Evolutionary conservation across 2,329 filamentous ascomycete genomes (phyloP).

Genomic region (Chalaropsis thielavioides): DNA sequence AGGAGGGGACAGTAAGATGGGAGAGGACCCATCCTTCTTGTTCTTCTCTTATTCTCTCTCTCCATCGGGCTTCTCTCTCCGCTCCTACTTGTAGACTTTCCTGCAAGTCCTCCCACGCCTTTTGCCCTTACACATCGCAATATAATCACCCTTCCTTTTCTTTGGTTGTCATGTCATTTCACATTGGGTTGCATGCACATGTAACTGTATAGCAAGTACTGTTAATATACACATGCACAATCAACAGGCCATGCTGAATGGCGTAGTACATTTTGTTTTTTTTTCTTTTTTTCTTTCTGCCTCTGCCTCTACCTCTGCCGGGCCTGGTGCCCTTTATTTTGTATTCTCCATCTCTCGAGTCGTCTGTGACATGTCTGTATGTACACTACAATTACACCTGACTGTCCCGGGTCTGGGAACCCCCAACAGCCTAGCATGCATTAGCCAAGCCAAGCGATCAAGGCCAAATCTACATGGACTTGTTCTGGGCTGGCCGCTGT

Average conservation of each 20-base stretch:
- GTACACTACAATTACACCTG: no score
- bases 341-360: not conserved
- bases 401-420: no score
- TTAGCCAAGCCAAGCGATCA: not conserved
- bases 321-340: no score
- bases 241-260: conserved; percentile 2
- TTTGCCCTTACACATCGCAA: not conserved
- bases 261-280: not conserved
- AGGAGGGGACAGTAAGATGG: not conserved
- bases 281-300: not conserved
- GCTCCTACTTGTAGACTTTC: not conserved
- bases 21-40: not conserved
- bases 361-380: no score
- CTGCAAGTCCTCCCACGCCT: not conserved
- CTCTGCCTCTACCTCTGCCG: not conserved
- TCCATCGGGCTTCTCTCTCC: not conserved
- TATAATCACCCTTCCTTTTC: not conserved
- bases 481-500: not conserved
- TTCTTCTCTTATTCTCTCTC: not conserved
- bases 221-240: conserved; percentile 1
- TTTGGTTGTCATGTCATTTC: not conserved
- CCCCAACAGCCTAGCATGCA: no score
- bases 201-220: not conserved
- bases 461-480: not conserved
- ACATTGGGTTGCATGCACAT: not conserved